Percentiles rank a stretch among this genome's conserved stretches.
Conservation (phyloP, 495 filamentous ascomycete genomes). For the Parathielavia hyrcaniae region DNA sequence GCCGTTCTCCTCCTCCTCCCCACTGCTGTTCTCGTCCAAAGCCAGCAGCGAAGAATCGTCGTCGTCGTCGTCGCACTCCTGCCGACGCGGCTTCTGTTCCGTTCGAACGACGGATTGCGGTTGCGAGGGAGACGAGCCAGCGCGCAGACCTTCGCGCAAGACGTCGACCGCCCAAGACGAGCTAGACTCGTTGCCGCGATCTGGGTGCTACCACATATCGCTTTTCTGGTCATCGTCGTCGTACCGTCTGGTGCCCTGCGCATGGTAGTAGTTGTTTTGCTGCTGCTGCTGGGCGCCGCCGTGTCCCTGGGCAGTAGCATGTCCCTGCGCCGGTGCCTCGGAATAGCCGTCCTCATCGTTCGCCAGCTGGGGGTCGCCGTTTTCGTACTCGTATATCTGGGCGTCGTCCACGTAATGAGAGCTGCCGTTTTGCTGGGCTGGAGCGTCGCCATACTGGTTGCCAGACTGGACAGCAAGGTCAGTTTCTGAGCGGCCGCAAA, state of each 20-base stretch:
- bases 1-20: too few relatives aligned
- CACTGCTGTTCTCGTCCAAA: not conserved
- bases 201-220: constrained; percentile 33
- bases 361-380: constrained; percentile 24
- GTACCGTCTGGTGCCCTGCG: constrained; percentile 15
- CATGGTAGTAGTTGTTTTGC: constrained; percentile 21
- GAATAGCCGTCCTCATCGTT: constrained; percentile 13
- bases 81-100: too few relatives aligned
- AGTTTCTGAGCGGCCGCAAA: not conserved
- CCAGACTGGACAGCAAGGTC: constrained; percentile 28
- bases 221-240: constrained; percentile 21
- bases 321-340: constrained; percentile 4
- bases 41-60: too few relatives aligned
- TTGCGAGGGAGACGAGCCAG: too few relatives aligned
- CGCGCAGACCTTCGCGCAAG: not conserved
- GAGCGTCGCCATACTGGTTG: constrained; percentile 41
- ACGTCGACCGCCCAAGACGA: not conserved
- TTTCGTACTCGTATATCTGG: constrained; percentile 47
- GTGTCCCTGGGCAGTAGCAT: constrained; percentile 3
- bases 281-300: constrained; percentile 10
- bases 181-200: not conserved
- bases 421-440: constrained; percentile 26
- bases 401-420: constrained; percentile 43
- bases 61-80: not conserved
- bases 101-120: not conserved